phyloP scores from a whole-genome alignment of 306 rosid genomes.

The Mucuna pruriens region DNA sequence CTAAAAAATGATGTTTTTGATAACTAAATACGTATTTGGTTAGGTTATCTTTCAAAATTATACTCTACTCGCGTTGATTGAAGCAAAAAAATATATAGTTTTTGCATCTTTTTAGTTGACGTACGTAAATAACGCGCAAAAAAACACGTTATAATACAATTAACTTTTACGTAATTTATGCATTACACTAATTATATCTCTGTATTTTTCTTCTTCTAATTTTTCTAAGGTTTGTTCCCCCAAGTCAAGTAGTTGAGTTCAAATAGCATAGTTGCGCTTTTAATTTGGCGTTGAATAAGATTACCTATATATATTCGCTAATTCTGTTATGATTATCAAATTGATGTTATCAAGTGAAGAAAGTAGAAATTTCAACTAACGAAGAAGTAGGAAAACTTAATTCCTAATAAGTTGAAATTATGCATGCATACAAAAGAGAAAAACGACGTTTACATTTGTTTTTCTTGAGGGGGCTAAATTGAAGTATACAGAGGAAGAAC shows the following conservation, averaged over 20 bases:
- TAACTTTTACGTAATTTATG: too few species aligned
- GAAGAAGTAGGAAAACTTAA: neutral
- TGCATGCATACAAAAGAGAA: neutral
- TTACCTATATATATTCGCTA: neutral
- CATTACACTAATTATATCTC: too few species aligned
- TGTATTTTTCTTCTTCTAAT: neutral
- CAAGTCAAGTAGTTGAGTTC: neutral
- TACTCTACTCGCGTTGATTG: too few species aligned
- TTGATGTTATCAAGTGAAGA: neutral
- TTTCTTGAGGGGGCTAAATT: slow-evolving; percentile 3
- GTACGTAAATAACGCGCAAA: too few species aligned
- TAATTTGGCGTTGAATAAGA: neutral
- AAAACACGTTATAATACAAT: too few species aligned
- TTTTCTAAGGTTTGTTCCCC: neutral
- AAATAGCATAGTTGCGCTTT: neutral
- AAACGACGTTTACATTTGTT: neutral
- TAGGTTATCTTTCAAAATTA: too few species aligned
- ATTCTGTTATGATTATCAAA: neutral
- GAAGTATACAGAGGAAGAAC: neutral
- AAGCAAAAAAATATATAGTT: too few species aligned
- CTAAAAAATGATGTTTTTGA: too few species aligned
- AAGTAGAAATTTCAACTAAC: neutral
- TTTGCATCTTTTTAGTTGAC: too few species aligned
- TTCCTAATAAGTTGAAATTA: neutral
- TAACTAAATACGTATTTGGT: too few species aligned